Base-by-base conservation (phyloP, 371 early-diverging fungal genomes). In the Mucor ambiguus region DNA sequence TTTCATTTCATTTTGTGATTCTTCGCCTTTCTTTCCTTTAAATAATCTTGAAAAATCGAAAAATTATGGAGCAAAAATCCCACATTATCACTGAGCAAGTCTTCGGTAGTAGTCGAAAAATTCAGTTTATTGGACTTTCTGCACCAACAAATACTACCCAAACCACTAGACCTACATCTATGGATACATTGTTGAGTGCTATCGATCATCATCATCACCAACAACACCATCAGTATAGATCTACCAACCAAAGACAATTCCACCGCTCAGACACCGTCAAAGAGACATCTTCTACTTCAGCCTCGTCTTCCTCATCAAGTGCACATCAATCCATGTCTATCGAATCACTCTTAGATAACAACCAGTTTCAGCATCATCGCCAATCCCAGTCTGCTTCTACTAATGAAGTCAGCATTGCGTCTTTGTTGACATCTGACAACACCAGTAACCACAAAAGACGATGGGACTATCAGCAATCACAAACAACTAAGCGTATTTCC, bases 11-110 rank as follows among this genome's bases (percentile, higher is more conserved):
- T 67, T 67, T 61, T 56, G 30, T 61, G 52, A 32, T n/a, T 54
- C 32, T 37, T 58, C 43, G 32, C 43, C 57, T 67, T 58, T 61
- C 63, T 69, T 60, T 26, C 41, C 49, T 62, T 66, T 60, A 28
- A 44, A 60, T 22, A 48, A 26, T 18, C 18, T 18, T 46, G 8
- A 10, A 46, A 46, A 46, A 46, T 46, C 9, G 9, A 44, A 29
- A 48, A 67, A 41, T 11, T 18, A 74, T 75, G 73, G 70, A 70
- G 58, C 61, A 65, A 28, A 60, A 66, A 57, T 73, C 82, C 28
- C 82, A 69, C 54, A 70, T 82, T n/a, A 70, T 79, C 30, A 75
- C 79, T 32, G 73, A 78, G 54, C 76, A 76, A 63, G 74, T 76
- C 6, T 82, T 74, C 56, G 82, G 82, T 22, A 76, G 75, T 28